Base-by-base conservation (phyloP, 441 rosid genomes). In the Populus hybrid region DNA sequence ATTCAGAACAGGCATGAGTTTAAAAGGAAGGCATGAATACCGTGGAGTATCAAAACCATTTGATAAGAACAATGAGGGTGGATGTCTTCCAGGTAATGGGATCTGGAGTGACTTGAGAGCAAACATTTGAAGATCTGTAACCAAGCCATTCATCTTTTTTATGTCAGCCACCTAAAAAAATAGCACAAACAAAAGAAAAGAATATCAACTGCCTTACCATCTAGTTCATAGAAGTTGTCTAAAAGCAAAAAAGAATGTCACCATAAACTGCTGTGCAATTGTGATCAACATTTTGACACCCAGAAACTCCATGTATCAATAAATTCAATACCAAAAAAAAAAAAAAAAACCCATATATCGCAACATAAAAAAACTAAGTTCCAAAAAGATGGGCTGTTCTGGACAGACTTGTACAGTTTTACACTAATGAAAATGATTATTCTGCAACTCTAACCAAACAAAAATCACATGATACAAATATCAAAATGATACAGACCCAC, bases 61-160 rank as follows among this genome's bases (percentile, higher is more conserved):
- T 11, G 87, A 82, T 42, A 80, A 65, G 74, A 50, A 59, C 12
- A 88, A 69, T 7, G 92, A 87, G 40, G 90, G 91, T 5, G 88
- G 91, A 81, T 88, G 91, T 77, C 87, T 84, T 73, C 92, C 94
- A 0, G 94, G 94, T 16, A 88, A 82, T 7, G 92, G 94, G 72
- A 90, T 88, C 53, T 79, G 85, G 71, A 90, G 81, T 4, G 88
- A 80, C 79, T 89, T 88, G 80, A 84, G 82, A 67, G 92, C 94
- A 83, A 88, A 90, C 94, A 90, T 90, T 78, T 90, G 94, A 78
- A 86, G 91, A 84, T 90, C 94, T 1, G 87, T 86, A 29, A 84
- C 87, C 79, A 90, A 80, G 9, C 92, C 86, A 80, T 90, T 90
- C 82, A 84, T 56, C 82, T 86, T 86, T 78, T 84, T 90, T 40